phyloP scores from a whole-genome alignment of 257 asterid species.

The Anisodus acutangulus region DNA sequence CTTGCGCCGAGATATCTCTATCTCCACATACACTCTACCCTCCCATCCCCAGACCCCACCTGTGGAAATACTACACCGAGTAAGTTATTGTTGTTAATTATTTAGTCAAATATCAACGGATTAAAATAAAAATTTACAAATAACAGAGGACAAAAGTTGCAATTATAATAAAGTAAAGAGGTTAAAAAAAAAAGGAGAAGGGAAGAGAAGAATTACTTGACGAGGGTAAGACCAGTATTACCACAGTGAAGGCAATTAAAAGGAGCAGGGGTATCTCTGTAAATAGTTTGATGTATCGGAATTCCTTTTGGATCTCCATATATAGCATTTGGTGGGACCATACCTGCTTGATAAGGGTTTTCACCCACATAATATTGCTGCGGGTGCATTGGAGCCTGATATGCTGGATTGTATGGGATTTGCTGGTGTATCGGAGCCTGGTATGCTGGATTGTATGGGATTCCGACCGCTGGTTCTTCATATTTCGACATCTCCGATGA shows the following conservation, averaged over 20 bases:
- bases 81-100: no score
- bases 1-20: no score
- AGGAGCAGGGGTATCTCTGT: constrained; percentile 94
- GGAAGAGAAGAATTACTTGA: constrained; percentile 56
- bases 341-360: constrained; percentile 75
- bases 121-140: not conserved
- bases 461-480: constrained; percentile 84
- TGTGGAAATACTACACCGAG: no score
- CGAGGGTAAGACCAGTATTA: constrained; percentile 66
- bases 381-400: constrained; percentile 43
- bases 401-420: no score
- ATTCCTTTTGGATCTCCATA: constrained; percentile 89
- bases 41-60: no score
- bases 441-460: constrained; percentile 63
- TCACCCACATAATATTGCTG: constrained; percentile 56
- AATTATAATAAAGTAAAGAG: not conserved
- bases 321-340: constrained; percentile 76
- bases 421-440: constrained; percentile 40
- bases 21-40: no score
- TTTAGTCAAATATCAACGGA: no score
- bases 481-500: constrained; percentile 40
- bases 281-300: constrained; percentile 86
- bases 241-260: constrained; percentile 81
- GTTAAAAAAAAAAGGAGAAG: not conserved
- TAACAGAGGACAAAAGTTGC: not conserved